phyloP scores from a whole-genome alignment of 2,329 filamentous ascomycete genomes.

The Aureobasidium musti region DNA sequence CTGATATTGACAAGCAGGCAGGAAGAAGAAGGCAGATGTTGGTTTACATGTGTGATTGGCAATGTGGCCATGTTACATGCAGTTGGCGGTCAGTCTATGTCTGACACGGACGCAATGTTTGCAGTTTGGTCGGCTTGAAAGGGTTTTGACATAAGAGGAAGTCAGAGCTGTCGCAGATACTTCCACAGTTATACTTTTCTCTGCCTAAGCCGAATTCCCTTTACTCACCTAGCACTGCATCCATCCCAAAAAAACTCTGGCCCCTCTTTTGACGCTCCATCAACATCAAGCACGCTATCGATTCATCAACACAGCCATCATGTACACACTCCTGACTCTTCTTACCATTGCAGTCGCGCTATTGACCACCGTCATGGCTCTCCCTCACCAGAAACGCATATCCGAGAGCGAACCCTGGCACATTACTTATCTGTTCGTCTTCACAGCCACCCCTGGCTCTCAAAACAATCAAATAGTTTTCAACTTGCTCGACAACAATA shows the following conservation, averaged over 20 bases:
- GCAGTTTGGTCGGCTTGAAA: neutral
- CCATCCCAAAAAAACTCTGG: neutral
- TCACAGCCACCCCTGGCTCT: slow-evolving; percentile 30
- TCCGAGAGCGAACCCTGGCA: slow-evolving; percentile 35
- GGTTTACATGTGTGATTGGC: neutral
- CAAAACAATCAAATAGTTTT: slow-evolving; percentile 34
- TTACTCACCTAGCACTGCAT: neutral
- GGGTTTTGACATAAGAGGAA: slow-evolving; percentile 1
- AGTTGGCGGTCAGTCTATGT: neutral
- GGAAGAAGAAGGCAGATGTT: neutral
- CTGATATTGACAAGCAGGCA: neutral
- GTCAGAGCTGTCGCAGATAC: neutral
- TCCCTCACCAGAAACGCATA: slow-evolving; percentile 26
- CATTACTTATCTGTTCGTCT: slow-evolving; percentile 34
- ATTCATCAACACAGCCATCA: neutral
- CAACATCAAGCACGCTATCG: neutral
- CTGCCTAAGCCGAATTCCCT: neutral
- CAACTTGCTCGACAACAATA: slow-evolving; percentile 37
- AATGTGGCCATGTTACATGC: neutral
- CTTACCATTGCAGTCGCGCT: slow-evolving; percentile 21
- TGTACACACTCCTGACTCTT: slow-evolving; percentile 2
- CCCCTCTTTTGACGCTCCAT: neutral
- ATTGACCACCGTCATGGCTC: slow-evolving; percentile 22
- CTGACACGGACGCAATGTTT: neutral
- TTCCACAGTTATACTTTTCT: neutral